Percentiles rank a stretch among this genome's conserved stretches.
Evolutionary conservation across 805 yeast genomes (phyloP).

Genomic region (Saccharomyces eubayanus): DNA sequence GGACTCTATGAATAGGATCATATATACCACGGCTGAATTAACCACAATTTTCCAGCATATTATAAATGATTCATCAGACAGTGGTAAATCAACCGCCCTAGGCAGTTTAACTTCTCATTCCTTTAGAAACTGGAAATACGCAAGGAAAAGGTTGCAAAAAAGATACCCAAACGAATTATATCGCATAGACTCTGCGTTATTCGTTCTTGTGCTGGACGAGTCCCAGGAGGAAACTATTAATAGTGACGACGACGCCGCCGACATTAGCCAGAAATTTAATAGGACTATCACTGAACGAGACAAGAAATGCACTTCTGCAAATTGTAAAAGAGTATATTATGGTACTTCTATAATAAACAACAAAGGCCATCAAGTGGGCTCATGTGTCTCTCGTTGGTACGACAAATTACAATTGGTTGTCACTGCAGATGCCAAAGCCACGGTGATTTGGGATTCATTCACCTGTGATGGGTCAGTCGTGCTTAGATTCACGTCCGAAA

Average conservation of each 20-base stretch:
- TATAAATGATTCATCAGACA: slow-evolving; percentile 54
- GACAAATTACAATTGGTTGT: slow-evolving; percentile 81
- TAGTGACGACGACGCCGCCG: slow-evolving; percentile 34
- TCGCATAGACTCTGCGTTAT: slow-evolving; percentile 67
- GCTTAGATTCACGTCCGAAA: slow-evolving; percentile 77
- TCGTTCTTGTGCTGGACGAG: slow-evolving; percentile 74
- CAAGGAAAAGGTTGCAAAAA: slow-evolving; percentile 44
- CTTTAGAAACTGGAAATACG: slow-evolving; percentile 72
- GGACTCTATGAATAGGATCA: slow-evolving; percentile 54
- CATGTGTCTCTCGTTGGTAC: slow-evolving; percentile 91
- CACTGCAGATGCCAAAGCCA: slow-evolving; percentile 79
- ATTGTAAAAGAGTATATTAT: slow-evolving; percentile 62
- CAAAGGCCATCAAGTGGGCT: slow-evolving; percentile 76
- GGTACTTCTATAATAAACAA: slow-evolving; percentile 69
- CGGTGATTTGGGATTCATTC: slow-evolving; percentile 82
- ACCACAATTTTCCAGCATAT: slow-evolving; percentile 57
- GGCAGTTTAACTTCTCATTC: slow-evolving; percentile 86
- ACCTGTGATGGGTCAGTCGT: slow-evolving; percentile 94
- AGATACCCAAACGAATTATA: slow-evolving; percentile 32
- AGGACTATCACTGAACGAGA: neutral
- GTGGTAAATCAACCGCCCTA: slow-evolving; percentile 53
- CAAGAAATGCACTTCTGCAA: slow-evolving; percentile 20
- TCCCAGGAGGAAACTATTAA: slow-evolving; percentile 39
- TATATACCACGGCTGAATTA: slow-evolving; percentile 60
- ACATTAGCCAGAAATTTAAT: slow-evolving; percentile 11